Evolutionary conservation across 164 flowering plant species (phyloP), one percentile per base, ranked within the genome.

Genomic region (Chimonanthus salicifolius): DNA sequence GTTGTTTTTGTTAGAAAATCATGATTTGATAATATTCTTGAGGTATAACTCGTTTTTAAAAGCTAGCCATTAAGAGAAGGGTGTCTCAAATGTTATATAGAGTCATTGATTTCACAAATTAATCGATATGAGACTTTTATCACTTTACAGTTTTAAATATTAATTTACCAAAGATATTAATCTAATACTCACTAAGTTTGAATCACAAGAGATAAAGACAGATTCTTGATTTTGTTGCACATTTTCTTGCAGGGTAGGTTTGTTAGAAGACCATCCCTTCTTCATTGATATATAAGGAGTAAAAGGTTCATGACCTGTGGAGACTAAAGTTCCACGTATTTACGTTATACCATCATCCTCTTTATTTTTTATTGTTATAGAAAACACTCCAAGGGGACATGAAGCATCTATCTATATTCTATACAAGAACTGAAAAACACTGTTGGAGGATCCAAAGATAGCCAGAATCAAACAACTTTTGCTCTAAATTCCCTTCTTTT

Each of bases 171-270:
- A 20, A 11, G 44, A 4, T 33, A 63, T 18, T 43, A 6, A 11
- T n/a, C 21, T 63, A 18, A 18, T 9, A 63, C 6, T 9, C 21
- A 7, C 15, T 54, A 3, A 54, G 16, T 54, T 54, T 54, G n/a
- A 13, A 10, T 54, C 15, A 3, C 60, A 54, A 9, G 15, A 9
- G 15, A 13, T 10, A 54, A 54, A 13, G 47, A 58, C n/a, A 16
- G 21, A 71, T 6, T 1, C 45, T 47, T 62, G 33, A 7, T 18
- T 43, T 16, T 47, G 63, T 70, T 44, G 11, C 16, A 54, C 11
- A 54, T 47, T 46, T 58, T 66, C 18, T 79, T 78, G 78, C 89
- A 89, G 93, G 93, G 94, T 11, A 78, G 94, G 69, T 89, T 88
- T 83, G 91, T 87, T 49, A 83, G 88, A 71, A 83, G 89, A 80